Base-by-base conservation (phyloP, 176 grass and related monocot species). In the Hyparrhenia diplandra region DNA sequence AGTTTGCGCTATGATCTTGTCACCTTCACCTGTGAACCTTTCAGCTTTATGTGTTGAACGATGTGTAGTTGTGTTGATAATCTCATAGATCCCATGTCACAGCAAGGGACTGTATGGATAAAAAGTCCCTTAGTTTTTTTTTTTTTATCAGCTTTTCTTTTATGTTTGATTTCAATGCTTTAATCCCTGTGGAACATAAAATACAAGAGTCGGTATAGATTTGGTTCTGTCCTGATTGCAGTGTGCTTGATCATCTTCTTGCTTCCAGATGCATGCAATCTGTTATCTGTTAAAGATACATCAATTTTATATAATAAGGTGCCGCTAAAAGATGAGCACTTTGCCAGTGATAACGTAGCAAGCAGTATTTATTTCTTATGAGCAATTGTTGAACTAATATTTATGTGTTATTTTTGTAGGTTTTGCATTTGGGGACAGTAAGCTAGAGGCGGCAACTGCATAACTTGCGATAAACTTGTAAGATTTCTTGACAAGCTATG, bases 381-480 rank as follows among this genome's bases (percentile, higher is more conserved):
- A 35, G 14, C 40, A 43, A 37, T 59, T 42, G 23, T 47, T 61
- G 13, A 42, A 40, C 68, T 86, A 16, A 83, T 69, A 10, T 63
- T 37, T 42, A 70, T 23, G 24, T 78, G 42, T 57, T 64, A 21
- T 30, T n/a, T 55, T 58, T 83, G 32, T 62, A 88, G 89, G 73
- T 91, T 71, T 91, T 64, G 73, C 74, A 91, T 77, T 73, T 57
- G 82, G 67, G 13, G 60, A 39, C 67, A 78, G 57, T 51, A 84
- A 91, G 82, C 85, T 88, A 46, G 89, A 87, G 89, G 89, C 73
- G 64, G 39, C 89, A 91, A 88, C 72, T 85, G 20, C 77, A 82
- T 87, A 91, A 87, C 81, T 81, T 87, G 77, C 85, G 86, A 87
- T 58, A 91, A 88, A 78, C 37, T 77, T 40, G 74, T 87, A 87